Base-by-base conservation (phyloP, 73 alveolate species). In the Paraurostyla sp. region DNA sequence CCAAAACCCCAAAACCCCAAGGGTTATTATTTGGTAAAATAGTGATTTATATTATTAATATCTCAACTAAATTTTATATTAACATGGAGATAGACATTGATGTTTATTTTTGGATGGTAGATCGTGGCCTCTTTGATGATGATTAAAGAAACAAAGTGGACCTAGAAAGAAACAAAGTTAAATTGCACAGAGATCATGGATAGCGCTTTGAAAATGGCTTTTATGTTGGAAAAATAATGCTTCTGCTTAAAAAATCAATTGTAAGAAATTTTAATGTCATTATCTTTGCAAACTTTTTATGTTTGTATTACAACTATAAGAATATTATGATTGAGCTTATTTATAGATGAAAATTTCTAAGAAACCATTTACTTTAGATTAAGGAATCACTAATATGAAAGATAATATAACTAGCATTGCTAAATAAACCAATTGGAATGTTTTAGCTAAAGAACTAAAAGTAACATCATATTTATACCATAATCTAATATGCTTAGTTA, bases 391-490 rank as follows among this genome's bases (percentile, higher is more conserved):
- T 46, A 90, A 90, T 32, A 30, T 90, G 59, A 90, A 90, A 62
- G 91, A 90, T 46, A 38, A 83, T 27, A 46, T 83, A 9, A 83
- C 95, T 0, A 63, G 62, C 27, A 82, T 94, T 9, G 95, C 98
- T 9, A 94, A 91, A 68, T 82, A 95, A 50, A 91, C 86, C 88
- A 96, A 96, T 80, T 96, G 99, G 97, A 93, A 87, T 29, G 85
- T 96, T 23, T 85, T 94, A 15, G 29, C 81, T 22, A 95, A 92
- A 50, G 96, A 90, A 71, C 80, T 90, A 0, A 83, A 80, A 52
- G 86, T 42, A 69, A 20, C 22, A 46, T 46, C 59, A 6, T 6
- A 32, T 11, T 18, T 9, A 13, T 36, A 36, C 73, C 15, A 13
- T 36, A 27, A n/a, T 56, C 16, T n/a, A 22, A n/a, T n/a, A n/a